phyloP scores from a whole-genome alignment of 768 basidiomycete species.

The Collybia sordida region DNA sequence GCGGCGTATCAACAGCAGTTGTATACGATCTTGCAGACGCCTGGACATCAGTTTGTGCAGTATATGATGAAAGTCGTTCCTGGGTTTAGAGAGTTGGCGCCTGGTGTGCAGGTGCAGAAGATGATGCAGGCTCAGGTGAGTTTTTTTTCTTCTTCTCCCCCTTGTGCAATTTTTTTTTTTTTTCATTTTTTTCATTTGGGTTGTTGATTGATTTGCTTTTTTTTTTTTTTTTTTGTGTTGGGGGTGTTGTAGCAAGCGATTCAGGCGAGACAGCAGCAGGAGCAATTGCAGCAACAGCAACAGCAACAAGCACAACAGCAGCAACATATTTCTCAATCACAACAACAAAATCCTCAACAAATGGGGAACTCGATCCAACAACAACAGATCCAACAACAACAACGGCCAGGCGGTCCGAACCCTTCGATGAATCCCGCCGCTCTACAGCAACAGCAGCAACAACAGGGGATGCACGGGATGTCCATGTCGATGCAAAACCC shows the following conservation, averaged over 20 bases:
- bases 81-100: constrained; percentile 49
- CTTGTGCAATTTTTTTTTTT: constrained; percentile 4
- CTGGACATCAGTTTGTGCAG: constrained; percentile 56
- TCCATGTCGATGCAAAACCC: constrained; percentile 19
- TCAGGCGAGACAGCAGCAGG: constrained; percentile 18
- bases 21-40: constrained; percentile 51
- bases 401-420: too few species aligned
- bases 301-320: constrained; percentile 24
- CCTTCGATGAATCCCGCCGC: too few species aligned
- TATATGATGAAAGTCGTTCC: constrained; percentile 53
- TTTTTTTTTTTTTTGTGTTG: not conserved
- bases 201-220: not conserved
- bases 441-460: constrained; percentile 25
- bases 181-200: not conserved
- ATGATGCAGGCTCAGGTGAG: constrained; percentile 53
- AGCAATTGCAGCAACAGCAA: constrained; percentile 23
- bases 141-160: constrained; percentile 11
- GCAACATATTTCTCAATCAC: constrained; percentile 14
- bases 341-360: constrained; percentile 20
- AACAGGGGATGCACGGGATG: constrained; percentile 17
- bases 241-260: constrained; percentile 2
- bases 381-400: constrained; percentile 23
- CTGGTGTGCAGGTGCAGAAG: constrained; percentile 59
- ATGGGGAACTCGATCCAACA: constrained; percentile 15
- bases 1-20: constrained; percentile 44